phyloP scores from a whole-genome alignment of 2,329 filamentous ascomycete genomes.

The Fusarium camptoceras region DNA sequence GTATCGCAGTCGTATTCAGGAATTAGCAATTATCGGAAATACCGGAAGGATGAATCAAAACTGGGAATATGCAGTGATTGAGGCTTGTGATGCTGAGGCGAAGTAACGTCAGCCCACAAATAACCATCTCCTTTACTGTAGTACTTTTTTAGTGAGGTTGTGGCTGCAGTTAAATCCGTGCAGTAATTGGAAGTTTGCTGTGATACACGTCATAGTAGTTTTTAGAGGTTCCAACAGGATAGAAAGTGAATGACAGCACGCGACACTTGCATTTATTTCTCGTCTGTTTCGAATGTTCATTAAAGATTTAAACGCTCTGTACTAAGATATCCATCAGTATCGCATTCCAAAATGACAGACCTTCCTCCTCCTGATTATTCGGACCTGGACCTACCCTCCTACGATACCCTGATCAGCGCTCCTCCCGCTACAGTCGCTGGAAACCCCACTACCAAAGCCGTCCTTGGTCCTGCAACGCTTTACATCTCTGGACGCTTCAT shows the following conservation, averaged over 20 bases:
- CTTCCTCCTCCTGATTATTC: conserved; percentile 22
- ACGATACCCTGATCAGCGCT: conserved; percentile 32
- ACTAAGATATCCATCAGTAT: neutral
- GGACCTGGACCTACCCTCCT: conserved; percentile 41
- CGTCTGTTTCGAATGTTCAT: neutral
- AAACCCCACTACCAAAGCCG: conserved; percentile 13
- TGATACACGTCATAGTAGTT: conserved; percentile 36
- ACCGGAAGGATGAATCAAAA: conserved; percentile 4
- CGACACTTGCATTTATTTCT: conserved; percentile 20
- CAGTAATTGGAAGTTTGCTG: conserved; percentile 7
- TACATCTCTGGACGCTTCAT: conserved; percentile 52
- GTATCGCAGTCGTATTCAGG: conserved; percentile 23
- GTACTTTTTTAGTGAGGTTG: conserved; percentile 6
- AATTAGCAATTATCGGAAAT: conserved; percentile 17
- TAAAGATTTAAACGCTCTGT: neutral
- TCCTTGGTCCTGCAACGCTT: conserved; percentile 50
- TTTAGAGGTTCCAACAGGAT: conserved; percentile 5
- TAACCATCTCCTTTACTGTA: neutral
- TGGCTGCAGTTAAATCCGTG: conserved; percentile 1
- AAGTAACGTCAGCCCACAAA: conserved; percentile 10
- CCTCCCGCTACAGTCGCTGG: conserved; percentile 9
- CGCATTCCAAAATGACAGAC: conserved; percentile 23
- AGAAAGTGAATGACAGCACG: conserved; percentile 17
- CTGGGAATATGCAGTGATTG: neutral
- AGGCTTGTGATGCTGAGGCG: conserved; percentile 13